These are phyloP conservation scores for Trichosporon asahii DNA, from an alignment of 1,284 basidiomycete genomes.

Conservation along the genomic window DNA sequence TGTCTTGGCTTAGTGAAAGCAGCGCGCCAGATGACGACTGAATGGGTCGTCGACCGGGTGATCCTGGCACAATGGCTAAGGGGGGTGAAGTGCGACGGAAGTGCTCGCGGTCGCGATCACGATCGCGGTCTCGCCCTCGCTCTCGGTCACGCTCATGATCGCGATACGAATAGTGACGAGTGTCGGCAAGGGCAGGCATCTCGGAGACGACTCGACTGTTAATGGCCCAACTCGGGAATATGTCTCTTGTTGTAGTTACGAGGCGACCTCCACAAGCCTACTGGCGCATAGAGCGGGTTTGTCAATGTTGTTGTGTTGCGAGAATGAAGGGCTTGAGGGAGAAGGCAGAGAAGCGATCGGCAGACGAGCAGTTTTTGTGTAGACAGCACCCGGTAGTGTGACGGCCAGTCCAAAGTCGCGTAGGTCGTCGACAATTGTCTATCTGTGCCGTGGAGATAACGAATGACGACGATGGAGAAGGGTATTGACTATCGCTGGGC, in stretches of 20 bases:
- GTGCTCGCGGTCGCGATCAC: constrained; percentile 15
- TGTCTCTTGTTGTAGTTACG: neutral
- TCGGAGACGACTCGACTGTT: neutral
- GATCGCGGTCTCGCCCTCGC: constrained; percentile 19
- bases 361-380: neutral
- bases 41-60: constrained; percentile 3
- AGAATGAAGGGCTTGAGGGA: neutral
- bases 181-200: neutral
- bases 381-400: neutral
- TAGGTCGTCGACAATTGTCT: neutral
- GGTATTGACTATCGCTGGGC: neutral
- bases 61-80: constrained; percentile 12
- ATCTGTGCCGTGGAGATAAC: neutral
- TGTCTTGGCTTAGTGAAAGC: constrained; percentile 40
- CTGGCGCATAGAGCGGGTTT: neutral
- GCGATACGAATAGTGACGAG: neutral
- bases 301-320: neutral
- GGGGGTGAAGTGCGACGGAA: neutral
- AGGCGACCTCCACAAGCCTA: neutral
- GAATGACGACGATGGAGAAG: neutral
- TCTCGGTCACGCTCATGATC: constrained; percentile 7
- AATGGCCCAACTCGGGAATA: neutral
- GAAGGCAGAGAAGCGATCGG: neutral
- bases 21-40: constrained; percentile 25
- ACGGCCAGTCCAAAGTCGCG: neutral